phyloP scores from a whole-genome alignment of 768 basidiomycete species.

The Hortiboletus campestris region DNA sequence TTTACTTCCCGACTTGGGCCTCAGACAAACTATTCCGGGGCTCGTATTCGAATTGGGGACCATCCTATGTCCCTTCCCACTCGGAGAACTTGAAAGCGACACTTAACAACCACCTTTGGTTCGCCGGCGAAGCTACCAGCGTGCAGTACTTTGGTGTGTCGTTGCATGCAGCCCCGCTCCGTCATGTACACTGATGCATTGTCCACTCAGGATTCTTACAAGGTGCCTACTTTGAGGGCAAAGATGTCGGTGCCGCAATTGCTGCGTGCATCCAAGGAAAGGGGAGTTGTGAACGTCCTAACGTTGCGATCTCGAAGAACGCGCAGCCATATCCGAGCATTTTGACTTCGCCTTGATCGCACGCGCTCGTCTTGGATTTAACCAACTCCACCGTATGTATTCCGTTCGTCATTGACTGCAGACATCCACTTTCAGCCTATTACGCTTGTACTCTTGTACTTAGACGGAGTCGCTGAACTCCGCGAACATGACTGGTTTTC shows the following conservation, averaged over 20 bases:
- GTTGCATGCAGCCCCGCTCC: neutral
- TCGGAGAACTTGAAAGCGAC: constrained; percentile 54
- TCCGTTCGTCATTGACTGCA: neutral
- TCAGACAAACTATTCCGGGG: constrained; percentile 42
- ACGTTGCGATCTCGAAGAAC: constrained; percentile 29
- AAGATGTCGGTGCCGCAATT: constrained; percentile 38
- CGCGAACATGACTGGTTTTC: no score
- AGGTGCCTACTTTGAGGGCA: constrained; percentile 56
- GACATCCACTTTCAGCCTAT: neutral
- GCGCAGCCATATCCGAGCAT: constrained; percentile 30
- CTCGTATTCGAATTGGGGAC: constrained; percentile 69
- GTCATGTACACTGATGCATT: neutral
- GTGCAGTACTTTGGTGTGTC: constrained; percentile 54
- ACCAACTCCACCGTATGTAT: no score
- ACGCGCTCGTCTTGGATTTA: neutral
- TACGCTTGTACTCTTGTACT: neutral
- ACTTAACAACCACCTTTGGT: constrained; percentile 51
- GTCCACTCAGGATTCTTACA: constrained; percentile 48
- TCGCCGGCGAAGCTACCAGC: constrained; percentile 62
- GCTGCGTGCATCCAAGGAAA: constrained; percentile 39
- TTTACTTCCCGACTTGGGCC: constrained; percentile 57
- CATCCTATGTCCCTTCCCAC: constrained; percentile 52
- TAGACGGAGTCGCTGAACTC: neutral
- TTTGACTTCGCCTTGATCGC: constrained; percentile 8
- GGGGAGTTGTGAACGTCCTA: constrained; percentile 24